phyloP scores from a whole-genome alignment of 441 rosid species.

The Arabidopsis hybrid region DNA sequence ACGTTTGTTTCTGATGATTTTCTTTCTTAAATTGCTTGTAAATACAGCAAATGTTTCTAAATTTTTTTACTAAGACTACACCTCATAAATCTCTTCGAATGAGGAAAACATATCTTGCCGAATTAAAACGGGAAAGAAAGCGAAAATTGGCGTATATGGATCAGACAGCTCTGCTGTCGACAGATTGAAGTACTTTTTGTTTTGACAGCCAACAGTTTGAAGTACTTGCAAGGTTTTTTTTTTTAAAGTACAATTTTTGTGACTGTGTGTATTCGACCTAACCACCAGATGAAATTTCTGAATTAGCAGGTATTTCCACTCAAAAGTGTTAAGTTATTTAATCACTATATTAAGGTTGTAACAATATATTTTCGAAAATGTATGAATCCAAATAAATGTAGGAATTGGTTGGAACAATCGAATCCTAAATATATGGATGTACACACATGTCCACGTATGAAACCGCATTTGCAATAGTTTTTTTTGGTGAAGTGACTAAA shows the following conservation, averaged over 20 bases:
- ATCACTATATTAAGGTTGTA: neutral
- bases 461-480: neutral
- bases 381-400: neutral
- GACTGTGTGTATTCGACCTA: neutral
- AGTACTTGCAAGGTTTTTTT: neutral
- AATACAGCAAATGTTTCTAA: neutral
- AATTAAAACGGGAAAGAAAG: neutral
- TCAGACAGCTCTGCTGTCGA: neutral
- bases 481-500: neutral
- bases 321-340: neutral
- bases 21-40: neutral
- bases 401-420: constrained; percentile 7
- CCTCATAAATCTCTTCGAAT: neutral
- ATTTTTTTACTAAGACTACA: neutral
- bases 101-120: neutral
- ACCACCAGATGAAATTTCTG: neutral
- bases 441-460: constrained; percentile 11
- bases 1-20: too few species aligned
- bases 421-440: constrained; percentile 5
- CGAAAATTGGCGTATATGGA: neutral
- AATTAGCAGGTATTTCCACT: neutral
- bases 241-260: neutral
- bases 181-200: neutral
- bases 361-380: neutral
- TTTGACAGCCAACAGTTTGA: constrained; percentile 1